Conservation (phyloP, 2,329 filamentous ascomycete species). For the Aspergillus glaucus region DNA sequence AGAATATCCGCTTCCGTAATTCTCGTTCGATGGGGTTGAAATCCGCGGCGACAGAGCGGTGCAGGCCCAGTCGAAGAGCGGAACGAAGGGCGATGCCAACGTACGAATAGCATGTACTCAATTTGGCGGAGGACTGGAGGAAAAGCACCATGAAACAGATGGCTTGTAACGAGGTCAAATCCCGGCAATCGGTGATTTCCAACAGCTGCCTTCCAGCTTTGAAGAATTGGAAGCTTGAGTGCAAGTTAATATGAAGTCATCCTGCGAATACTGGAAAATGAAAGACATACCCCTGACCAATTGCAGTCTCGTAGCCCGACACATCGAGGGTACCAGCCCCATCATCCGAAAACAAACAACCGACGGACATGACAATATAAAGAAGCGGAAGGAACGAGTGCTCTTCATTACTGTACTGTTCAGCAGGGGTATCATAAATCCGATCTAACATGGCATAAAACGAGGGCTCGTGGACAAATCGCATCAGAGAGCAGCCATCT, state of each 20-base stretch:
- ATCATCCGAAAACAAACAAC: conserved; percentile 64
- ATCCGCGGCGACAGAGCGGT: conserved; percentile 63
- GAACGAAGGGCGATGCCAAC: conserved; percentile 71
- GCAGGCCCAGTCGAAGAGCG: conserved; percentile 69
- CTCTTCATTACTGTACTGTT: conserved; percentile 59
- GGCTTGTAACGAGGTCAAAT: conserved; percentile 67
- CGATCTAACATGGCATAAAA: conserved; percentile 73
- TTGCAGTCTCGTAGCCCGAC: conserved; percentile 44
- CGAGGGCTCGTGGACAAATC: conserved; percentile 72
- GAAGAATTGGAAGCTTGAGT: conserved; percentile 66
- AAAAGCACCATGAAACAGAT: conserved; percentile 76
- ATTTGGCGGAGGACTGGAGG: conserved; percentile 69
- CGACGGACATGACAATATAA: conserved; percentile 64
- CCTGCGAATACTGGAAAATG: neutral
- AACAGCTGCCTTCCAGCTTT: conserved; percentile 60
- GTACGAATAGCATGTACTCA: conserved; percentile 74
- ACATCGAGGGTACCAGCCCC: conserved; percentile 44
- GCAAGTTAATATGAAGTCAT: conserved; percentile 5
- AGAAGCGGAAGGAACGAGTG: conserved; percentile 64
- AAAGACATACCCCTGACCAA: conserved; percentile 49
- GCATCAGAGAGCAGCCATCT: conserved; percentile 57
- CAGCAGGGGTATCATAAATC: conserved; percentile 64
- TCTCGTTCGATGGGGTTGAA: conserved; percentile 68
- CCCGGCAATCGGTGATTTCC: conserved; percentile 58
- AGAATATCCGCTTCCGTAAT: conserved; percentile 61